Percentiles rank a stretch among this genome's conserved stretches.
phyloP scores from a whole-genome alignment of 1,139 yeast species.

The Yamadazyma aaseri region DNA sequence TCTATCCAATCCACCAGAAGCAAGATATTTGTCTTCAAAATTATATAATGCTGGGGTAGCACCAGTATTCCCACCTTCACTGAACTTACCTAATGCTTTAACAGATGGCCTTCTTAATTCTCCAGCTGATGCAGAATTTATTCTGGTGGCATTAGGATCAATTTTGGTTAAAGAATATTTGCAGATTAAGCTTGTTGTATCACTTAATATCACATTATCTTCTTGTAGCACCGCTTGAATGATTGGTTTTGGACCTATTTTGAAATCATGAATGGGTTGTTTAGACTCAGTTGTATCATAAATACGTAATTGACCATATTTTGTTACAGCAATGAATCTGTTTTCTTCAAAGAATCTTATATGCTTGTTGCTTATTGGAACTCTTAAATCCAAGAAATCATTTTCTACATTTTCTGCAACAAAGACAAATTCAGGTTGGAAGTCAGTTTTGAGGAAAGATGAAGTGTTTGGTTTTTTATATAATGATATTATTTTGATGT shows the following conservation, averaged over 20 bases:
- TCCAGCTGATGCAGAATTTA: constrained; percentile 47
- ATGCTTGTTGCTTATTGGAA: constrained; percentile 63
- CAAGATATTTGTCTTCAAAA: constrained; percentile 27
- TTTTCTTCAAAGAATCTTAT: constrained; percentile 43
- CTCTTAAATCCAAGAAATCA: constrained; percentile 63
- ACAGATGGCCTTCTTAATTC: constrained; percentile 37
- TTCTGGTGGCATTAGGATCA: constrained; percentile 37
- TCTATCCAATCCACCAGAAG: constrained; percentile 82
- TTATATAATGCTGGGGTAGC: constrained; percentile 36
- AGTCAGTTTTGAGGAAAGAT: constrained; percentile 16
- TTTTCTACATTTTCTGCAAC: constrained; percentile 67
- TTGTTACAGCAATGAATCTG: constrained; percentile 61
- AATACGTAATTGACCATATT: constrained; percentile 64
- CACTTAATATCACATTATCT: constrained; percentile 51
- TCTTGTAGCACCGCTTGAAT: constrained; percentile 36
- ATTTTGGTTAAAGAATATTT: constrained; percentile 45
- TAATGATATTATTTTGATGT: constrained; percentile 51
- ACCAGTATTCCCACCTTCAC: constrained; percentile 47
- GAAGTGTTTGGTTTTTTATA: constrained; percentile 22
- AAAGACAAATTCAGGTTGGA: constrained; percentile 36
- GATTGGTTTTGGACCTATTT: constrained; percentile 50
- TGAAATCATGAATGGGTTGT: constrained; percentile 54
- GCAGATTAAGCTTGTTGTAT: constrained; percentile 54
- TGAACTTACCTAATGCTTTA: constrained; percentile 41
- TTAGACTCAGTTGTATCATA: constrained; percentile 61